Evolutionary conservation across 805 yeast genomes (phyloP).

Genomic region (Metschnikowia cubensis): DNA sequence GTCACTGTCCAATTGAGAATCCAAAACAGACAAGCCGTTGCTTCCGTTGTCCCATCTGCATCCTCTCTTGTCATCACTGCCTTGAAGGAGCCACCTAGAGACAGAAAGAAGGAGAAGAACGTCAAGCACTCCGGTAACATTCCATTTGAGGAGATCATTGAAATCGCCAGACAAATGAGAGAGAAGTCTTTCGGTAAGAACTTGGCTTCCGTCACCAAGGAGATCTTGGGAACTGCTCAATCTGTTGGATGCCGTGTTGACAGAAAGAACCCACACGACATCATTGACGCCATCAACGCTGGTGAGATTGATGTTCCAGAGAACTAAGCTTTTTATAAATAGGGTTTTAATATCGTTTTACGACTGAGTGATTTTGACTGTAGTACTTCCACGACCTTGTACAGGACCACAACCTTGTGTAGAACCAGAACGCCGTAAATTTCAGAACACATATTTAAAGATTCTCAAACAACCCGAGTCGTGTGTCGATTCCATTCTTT

Average conservation of each 20-base stretch:
- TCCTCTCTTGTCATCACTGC: slow-evolving; percentile 98
- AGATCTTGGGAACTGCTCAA: slow-evolving; percentile 99
- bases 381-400: neutral
- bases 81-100: slow-evolving; percentile 99
- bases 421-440: too few species aligned
- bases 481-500: too few species aligned
- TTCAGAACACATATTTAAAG: too few species aligned
- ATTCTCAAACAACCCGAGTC: too few species aligned
- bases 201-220: slow-evolving; percentile 96
- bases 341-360: slow-evolving; percentile 37
- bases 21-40: slow-evolving; percentile 99
- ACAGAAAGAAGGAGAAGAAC: slow-evolving; percentile 99
- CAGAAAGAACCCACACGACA: slow-evolving; percentile 98
- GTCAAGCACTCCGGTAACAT: slow-evolving; percentile 99
- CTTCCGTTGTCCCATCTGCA: slow-evolving; percentile 99
- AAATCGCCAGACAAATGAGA: slow-evolving; percentile 96
- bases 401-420: too few species aligned
- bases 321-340: slow-evolving; percentile 49
- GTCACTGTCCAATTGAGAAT: slow-evolving; percentile 98
- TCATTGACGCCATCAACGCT: slow-evolving; percentile 96
- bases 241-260: slow-evolving; percentile 99
- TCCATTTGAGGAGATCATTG: slow-evolving; percentile 92
- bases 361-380: slow-evolving; percentile 13
- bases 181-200: slow-evolving; percentile 97
- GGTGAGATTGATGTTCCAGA: slow-evolving; percentile 95